Base-by-base conservation (phyloP, 768 basidiomycete species). In the Mycena floridula region DNA sequence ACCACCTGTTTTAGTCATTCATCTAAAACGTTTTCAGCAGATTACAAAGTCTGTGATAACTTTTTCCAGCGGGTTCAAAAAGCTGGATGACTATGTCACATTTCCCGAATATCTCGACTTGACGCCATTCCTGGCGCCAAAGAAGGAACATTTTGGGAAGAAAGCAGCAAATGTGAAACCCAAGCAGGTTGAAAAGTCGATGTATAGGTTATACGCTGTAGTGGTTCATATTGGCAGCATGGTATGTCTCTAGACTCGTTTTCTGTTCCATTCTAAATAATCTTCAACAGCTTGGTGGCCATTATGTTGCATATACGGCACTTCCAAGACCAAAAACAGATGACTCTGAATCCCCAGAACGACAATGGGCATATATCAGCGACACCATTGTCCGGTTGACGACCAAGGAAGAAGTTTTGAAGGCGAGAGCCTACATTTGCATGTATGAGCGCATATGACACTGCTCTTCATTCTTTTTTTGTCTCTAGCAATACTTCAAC, bases 1-100 rank as follows among this genome's bases (percentile, higher is more conserved):
- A 2, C 94, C 94, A 0, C 89, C 92, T 0, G 76, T 96, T 25
- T 78, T 97, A 45, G 88, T 94, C 41, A 77, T 97, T 47, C 94
- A 97, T 54, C 75, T 96, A 40, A 97, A 97, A 67, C 78, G 94
- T 37, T 98, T 98, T 66, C 90, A 95, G 63, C 92, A 95, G 57
- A 73, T 83, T 7, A 69, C 72, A 30, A 85, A 83, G 64, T 71
- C 73, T 42, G 62, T 79, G 45, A 64, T 82, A 46, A 77, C 80
- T 15, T 80, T 83, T 54, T 77, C 82, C 27, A 76, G 76, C 37
- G 80, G 81, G 16, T 86, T 86, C 63, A 89, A 89, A 71, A 94
- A 94, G 66, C 64, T 95, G 44, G 94, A 98, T 52, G 91, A 95
- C 56, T 92, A 80, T 50, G 80, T 96, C 21, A 76, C 87, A 37